Evolutionary conservation across 2,329 filamentous ascomycete species (phyloP), one percentile per base, ranked within the genome.

Genomic region (Aureobasidium namibiae): DNA sequence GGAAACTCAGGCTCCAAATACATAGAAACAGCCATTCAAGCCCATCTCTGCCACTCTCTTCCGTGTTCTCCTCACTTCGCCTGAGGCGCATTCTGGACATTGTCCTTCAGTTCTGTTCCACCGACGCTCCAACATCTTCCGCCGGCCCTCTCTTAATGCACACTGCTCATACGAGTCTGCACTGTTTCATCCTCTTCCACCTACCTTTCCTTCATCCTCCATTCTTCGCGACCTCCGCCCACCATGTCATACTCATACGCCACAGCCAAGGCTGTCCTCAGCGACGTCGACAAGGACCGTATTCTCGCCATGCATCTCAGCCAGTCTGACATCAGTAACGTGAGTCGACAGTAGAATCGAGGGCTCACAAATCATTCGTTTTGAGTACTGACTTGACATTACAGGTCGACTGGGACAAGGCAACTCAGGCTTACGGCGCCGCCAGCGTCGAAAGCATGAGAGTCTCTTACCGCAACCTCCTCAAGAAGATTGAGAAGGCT

Each of bases 401-500:
- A 38, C 61, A 68, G 65, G 54, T 64, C 60, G 56, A 70, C 62
- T 70, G 66, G 66, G 62, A 66, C 16, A 65, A 63, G 29, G 69
- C 67, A 26, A 63, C 66, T 39, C 48, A 24, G 2, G 66, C 66
- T 21, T 70, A 63, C 61, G 66, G 64, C 26, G 63, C 63, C 38
- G 64, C 64, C 33, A 65, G 62, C 38, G 62, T 65, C 26, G 61
- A 64, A 1, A 65, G 63, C 63, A 65, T 70, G 63, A 69, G 63
- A 50, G 59, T 61, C 13, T 61, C 57, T 14, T 39, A 63, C 33
- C 38, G 46, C 52, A 67, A 65, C 50, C 45, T 56, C 11, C 39
- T 67, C 33, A 69, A 66, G 65, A 70, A 70, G 64, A 60, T 70
- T 46, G 57, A 65, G 44, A 62, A 63, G 8, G 65, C 65, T n/a